Evolutionary conservation across 345 rosid genomes (phyloP).

Genomic region (Alliaria petiolata): DNA sequence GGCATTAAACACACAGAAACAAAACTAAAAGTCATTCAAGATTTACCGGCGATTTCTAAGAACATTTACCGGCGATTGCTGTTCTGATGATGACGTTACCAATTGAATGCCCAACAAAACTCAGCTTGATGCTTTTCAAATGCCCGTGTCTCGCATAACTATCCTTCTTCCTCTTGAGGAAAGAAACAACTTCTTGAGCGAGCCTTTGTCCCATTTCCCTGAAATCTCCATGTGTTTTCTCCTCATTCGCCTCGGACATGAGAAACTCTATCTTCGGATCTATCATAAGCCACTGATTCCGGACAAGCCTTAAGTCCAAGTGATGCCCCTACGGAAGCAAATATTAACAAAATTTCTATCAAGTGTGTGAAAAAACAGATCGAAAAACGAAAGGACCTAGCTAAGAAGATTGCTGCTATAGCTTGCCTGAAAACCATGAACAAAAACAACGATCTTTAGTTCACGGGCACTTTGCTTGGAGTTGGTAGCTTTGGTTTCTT

Average conservation of each 20-base stretch:
- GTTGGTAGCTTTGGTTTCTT: conserved; percentile 26
- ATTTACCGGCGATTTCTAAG: not conserved
- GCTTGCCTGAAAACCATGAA: conserved; percentile 97
- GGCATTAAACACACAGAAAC: not conserved
- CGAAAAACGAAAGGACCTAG: not conserved
- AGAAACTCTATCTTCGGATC: conserved; percentile 87
- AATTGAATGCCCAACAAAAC: conserved; percentile 96
- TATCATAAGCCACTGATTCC: conserved; percentile 95
- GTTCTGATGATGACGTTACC: conserved; percentile 88
- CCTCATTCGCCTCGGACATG: conserved; percentile 92
- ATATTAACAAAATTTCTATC: not conserved
- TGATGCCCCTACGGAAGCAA: conserved; percentile 72
- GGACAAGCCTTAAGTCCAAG: conserved; percentile 85
- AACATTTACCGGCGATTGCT: conserved; percentile 67
- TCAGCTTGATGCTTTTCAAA: conserved; percentile 66
- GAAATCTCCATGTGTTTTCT: conserved; percentile 87
- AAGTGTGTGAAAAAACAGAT: not conserved
- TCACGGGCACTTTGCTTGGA: conserved; percentile 43
- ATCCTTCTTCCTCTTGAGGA: conserved; percentile 71
- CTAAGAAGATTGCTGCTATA: not conserved
- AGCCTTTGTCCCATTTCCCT: conserved; percentile 92
- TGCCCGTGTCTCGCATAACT: conserved; percentile 58
- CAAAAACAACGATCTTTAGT: conserved; percentile 75
- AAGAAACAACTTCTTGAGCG: conserved; percentile 81
- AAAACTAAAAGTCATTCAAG: not conserved